Conservation (phyloP, 257 asterid genomes). For the Henckelia pumila region DNA sequence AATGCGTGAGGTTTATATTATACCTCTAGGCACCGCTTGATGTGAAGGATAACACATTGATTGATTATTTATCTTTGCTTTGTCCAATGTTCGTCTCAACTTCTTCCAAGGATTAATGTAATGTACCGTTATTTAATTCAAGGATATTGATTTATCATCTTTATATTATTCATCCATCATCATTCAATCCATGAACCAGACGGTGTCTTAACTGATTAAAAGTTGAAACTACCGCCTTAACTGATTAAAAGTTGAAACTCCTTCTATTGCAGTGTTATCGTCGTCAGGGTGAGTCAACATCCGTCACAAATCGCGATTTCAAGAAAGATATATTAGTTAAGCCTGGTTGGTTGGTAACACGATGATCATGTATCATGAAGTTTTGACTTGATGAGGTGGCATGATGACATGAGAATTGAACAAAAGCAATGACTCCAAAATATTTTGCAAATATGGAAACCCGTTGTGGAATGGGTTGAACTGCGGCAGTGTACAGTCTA, state of each 20-base stretch:
- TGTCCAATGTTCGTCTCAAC: too few relatives aligned
- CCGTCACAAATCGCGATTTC: slow-evolving; percentile 70
- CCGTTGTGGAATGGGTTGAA: not conserved
- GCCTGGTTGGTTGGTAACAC: slow-evolving; percentile 89
- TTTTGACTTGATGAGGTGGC: slow-evolving; percentile 20
- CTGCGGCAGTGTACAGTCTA: not conserved
- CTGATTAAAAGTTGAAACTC: slow-evolving; percentile 6
- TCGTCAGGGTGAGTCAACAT: slow-evolving; percentile 82
- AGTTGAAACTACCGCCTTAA: too few relatives aligned
- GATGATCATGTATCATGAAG: slow-evolving; percentile 33
- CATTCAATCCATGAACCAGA: too few relatives aligned
- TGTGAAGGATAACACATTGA: too few relatives aligned
- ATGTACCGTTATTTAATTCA: too few relatives aligned
- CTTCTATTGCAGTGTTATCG: slow-evolving; percentile 76
- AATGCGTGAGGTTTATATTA: slow-evolving; percentile 5
- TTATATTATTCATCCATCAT: too few relatives aligned
- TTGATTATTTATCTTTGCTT: too few relatives aligned
- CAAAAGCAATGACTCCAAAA: not conserved
- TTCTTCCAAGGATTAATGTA: too few relatives aligned
- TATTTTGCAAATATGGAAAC: not conserved
- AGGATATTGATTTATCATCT: too few relatives aligned
- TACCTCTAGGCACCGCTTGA: too few relatives aligned
- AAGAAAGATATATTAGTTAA: slow-evolving; percentile 53
- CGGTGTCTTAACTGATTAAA: too few relatives aligned
- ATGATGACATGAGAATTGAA: slow-evolving; percentile 2